Base-by-base conservation (phyloP, 257 asterid species). In the Ligustrum vulgare region DNA sequence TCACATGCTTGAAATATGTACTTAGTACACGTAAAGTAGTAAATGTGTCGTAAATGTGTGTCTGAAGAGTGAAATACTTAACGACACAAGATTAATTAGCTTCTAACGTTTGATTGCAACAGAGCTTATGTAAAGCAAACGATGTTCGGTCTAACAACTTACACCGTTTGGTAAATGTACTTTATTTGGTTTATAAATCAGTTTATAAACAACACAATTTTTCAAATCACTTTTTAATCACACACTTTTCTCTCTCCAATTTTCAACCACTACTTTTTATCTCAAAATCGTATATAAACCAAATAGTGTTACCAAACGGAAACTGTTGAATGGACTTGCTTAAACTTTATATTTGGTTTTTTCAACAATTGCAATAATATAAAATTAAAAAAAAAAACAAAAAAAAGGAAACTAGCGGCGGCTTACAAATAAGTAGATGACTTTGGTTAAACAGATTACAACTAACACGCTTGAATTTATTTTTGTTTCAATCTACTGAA, bases 401-500 rank as follows among this genome's bases (percentile, higher is more conserved):
- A 34, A 22, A 2, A 62, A 23, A 23, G 8, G 15, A 6, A 58
- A 58, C 7, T 0, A 22, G 18, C 2, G 32, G 34, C 15, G 6
- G 34, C 34, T 60, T 60, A 8, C 18, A 22, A 60, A 69, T 84
- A 63, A 84, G 89, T 87, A 84, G 93, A 81, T 88, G 49, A 73
- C 83, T 86, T 81, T 86, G 82, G 93, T 83, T 88, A 78, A 88
- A 81, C 93, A 76, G 82, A 88, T 72, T 75, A 80, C 87, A 88
- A 85, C 93, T 78, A 88, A 88, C 89, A 77, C 10, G 31, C 64
- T 54, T n/a, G 85, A 80, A 77, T 80, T 78, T 77, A 39, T 60
- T 62, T 64, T 56, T 60, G 68, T 41, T 72, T 54, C 28, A 49
- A 32, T 76, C 11, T 25, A 41, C 75, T 74, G 43, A 68, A 72